phyloP scores from a whole-genome alignment of 1,284 basidiomycete species.

The Microbotryum scabiosae region DNA sequence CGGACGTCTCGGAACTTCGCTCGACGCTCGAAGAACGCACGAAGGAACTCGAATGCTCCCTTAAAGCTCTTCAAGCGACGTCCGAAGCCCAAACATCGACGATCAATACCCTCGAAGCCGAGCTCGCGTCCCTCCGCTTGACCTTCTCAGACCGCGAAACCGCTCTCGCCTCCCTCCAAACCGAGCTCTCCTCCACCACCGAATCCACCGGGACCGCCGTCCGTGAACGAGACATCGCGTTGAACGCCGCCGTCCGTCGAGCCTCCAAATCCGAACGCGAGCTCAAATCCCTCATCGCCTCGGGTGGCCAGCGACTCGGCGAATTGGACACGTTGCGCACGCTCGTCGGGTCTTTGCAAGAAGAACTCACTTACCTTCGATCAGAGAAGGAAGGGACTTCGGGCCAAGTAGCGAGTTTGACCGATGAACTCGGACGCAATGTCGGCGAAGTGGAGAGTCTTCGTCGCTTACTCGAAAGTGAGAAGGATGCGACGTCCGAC shows the following conservation, averaged over 20 bases:
- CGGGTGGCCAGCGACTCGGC: conserved; percentile 7
- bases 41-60: background rate
- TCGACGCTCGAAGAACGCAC: background rate
- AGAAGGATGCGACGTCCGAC: conserved; percentile 4
- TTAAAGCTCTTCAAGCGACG: background rate
- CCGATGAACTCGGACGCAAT: conserved; percentile 16
- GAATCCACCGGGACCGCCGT: conserved; percentile 4
- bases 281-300: conserved; percentile 21
- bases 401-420: background rate
- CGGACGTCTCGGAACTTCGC: conserved; percentile 2
- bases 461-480: conserved; percentile 15
- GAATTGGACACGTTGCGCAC: conserved; percentile 10
- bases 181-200: conserved; percentile 3
- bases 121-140: conserved; percentile 1
- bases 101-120: background rate
- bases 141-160: conserved; percentile 12
- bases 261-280: conserved; percentile 24
- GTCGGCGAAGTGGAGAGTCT: conserved; percentile 17
- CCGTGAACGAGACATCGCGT: conserved; percentile 10
- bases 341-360: conserved; percentile 7
- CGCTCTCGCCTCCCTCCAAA: conserved; percentile 1
- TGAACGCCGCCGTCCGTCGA: conserved; percentile 13
- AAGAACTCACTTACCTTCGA: conserved; percentile 8
- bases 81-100: background rate
- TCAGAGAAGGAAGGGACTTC: background rate